These are phyloP conservation scores for Gossypium stocksii DNA, from an alignment of 345 rosid genomes.

Conservation along the genomic window DNA sequence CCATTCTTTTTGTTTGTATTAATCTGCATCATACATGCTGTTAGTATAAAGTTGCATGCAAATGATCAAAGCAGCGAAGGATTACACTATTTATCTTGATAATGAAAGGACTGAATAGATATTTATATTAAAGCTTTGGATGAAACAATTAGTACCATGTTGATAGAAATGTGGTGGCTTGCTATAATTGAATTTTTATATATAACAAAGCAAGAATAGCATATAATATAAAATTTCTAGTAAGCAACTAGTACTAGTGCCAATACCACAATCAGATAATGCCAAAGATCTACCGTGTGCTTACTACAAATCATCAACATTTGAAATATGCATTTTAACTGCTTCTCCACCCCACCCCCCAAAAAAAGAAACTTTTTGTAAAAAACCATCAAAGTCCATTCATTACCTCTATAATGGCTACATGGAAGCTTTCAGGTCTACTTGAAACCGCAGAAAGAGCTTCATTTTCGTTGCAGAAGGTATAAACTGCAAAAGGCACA, in stretches of 20 bases:
- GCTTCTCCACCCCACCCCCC: not conserved
- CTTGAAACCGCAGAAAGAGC: conserved; percentile 60
- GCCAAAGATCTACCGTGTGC: not conserved
- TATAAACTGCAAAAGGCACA: conserved; percentile 51
- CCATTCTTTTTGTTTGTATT: conserved; percentile 34
- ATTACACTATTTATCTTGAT: not conserved
- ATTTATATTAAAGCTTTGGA: not conserved
- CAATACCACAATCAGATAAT: not conserved
- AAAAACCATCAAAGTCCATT: conserved; percentile 8
- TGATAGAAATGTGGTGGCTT: not conserved
- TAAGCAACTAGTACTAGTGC: not conserved
- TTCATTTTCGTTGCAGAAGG: conserved; percentile 65
- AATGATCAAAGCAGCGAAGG: not conserved
- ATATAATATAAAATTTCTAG: not conserved
- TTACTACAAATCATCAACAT: not conserved
- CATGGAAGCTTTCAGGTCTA: conserved; percentile 68
- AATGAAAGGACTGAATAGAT: not conserved
- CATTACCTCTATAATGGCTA: conserved; percentile 82
- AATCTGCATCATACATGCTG: conserved; percentile 39
- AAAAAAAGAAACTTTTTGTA: not conserved
- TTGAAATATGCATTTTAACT: not conserved
- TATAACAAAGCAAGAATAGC: not conserved
- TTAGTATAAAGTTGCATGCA: conserved; percentile 6
- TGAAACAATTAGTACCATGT: not conserved
- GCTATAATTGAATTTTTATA: not conserved